A percentile compares a stretch with the other conserved stretches of the same genome.
Conservation (phyloP, 257 asterid genomes). For the Solanum gracilifrons region DNA sequence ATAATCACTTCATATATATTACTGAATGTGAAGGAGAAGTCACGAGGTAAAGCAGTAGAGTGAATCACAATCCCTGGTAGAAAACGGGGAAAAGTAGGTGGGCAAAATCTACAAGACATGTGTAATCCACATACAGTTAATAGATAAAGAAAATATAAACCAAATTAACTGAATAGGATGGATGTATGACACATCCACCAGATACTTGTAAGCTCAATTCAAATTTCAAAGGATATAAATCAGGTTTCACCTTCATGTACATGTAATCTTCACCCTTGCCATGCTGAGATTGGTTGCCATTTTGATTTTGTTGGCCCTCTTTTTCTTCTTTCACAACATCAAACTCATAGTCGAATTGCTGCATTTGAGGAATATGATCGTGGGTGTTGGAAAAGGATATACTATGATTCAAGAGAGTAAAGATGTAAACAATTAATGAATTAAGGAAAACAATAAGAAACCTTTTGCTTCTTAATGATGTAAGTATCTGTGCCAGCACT, state of each 20-base stretch:
- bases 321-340: conserved; percentile 76
- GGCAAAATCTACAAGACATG: background rate
- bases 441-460: conserved; percentile 6
- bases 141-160: background rate
- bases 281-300: conserved; percentile 21
- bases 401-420: background rate
- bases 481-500: conserved; percentile 48
- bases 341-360: conserved; percentile 59
- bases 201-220: background rate
- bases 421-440: background rate
- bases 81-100: background rate
- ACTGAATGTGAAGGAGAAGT: background rate
- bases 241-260: conserved; percentile 66
- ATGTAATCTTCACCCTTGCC: conserved; percentile 31
- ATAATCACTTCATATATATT: background rate
- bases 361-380: conserved; percentile 3
- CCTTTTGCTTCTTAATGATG: conserved; percentile 53
- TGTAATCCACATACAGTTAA: background rate
- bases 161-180: background rate
- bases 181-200: background rate
- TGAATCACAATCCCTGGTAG: background rate
- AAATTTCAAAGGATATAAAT: background rate
- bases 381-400: background rate
- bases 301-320: conserved; percentile 15
- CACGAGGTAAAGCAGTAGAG: background rate